Evolutionary conservation across 371 early-diverging fungal genomes (phyloP).

Genomic region (Rhizomucor miehei): DNA sequence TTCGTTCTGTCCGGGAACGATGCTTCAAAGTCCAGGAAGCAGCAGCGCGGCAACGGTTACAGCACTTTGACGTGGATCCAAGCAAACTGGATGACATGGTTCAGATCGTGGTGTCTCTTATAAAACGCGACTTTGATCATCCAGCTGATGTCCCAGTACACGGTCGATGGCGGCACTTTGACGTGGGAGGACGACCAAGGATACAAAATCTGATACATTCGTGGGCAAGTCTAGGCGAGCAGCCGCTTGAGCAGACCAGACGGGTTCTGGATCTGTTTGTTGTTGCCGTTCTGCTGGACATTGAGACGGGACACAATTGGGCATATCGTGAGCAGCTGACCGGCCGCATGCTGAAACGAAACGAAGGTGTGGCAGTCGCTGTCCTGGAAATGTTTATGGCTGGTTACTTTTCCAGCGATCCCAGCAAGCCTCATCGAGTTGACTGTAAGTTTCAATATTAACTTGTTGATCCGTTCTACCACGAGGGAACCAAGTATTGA

Average conservation of each 20-base stretch:
- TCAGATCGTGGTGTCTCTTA: slow-evolving; percentile 66
- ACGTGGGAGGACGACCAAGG: slow-evolving; percentile 61
- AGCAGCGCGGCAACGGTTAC: slow-evolving; percentile 50
- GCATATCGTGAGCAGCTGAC: slow-evolving; percentile 60
- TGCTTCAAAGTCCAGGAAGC: slow-evolving; percentile 64
- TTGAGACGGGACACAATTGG: slow-evolving; percentile 87
- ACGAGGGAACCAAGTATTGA: too few species aligned
- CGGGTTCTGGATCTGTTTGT: slow-evolving; percentile 82
- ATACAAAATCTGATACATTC: slow-evolving; percentile 53
- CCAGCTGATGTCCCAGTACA: slow-evolving; percentile 76
- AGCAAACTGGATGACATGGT: slow-evolving; percentile 66
- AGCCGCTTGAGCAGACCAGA: slow-evolving; percentile 61
- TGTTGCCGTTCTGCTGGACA: slow-evolving; percentile 85
- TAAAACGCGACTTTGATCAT: slow-evolving; percentile 70
- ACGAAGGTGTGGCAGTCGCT: slow-evolving; percentile 89
- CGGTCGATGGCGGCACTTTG: slow-evolving; percentile 90
- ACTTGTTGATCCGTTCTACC: too few species aligned
- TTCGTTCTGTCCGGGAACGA: slow-evolving; percentile 78
- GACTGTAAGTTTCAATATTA: slow-evolving; percentile 54
- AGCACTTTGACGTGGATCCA: slow-evolving; percentile 75
- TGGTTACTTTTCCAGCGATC: slow-evolving; percentile 75
- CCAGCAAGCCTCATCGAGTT: slow-evolving; percentile 68
- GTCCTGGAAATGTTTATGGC: slow-evolving; percentile 78
- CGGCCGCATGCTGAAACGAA: slow-evolving; percentile 57
- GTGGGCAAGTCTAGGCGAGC: slow-evolving; percentile 41